Percentiles rank a stretch among this genome's conserved stretches.
Evolutionary conservation across 1,139 yeast genomes (phyloP).

Genomic region (Torulaspora globosa): DNA sequence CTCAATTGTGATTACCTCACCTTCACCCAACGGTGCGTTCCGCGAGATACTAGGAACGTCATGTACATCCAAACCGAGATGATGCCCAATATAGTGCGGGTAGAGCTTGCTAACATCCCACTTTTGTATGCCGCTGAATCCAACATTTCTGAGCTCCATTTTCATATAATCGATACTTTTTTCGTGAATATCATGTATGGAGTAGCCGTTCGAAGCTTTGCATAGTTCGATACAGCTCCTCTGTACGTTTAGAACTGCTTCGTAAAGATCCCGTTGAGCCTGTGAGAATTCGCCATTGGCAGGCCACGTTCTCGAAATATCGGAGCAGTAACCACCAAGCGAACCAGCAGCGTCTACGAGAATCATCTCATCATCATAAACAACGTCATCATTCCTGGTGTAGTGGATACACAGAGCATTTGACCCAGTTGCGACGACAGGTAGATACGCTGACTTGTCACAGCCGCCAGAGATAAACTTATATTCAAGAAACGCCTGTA

Average conservation of each 20-base stretch:
- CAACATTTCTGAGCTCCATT: conserved; percentile 65
- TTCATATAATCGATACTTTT: conserved; percentile 56
- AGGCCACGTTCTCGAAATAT: conserved; percentile 97
- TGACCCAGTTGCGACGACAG: conserved; percentile 92
- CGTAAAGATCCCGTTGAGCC: conserved; percentile 81
- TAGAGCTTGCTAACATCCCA: conserved; percentile 60
- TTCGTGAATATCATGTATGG: conserved; percentile 75
- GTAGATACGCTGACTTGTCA: conserved; percentile 83
- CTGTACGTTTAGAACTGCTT: conserved; percentile 81
- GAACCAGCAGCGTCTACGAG: conserved; percentile 95
- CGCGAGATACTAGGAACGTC: conserved; percentile 66
- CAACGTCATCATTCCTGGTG: conserved; percentile 78
- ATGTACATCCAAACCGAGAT: conserved; percentile 89
- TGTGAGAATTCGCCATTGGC: conserved; percentile 63
- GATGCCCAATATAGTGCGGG: conserved; percentile 96
- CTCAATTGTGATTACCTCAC: conserved; percentile 85
- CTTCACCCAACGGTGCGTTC: conserved; percentile 47
- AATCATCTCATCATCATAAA: conserved; percentile 74
- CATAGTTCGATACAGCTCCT: conserved; percentile 72
- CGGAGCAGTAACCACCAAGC: conserved; percentile 91
- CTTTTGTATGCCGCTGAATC: conserved; percentile 51
- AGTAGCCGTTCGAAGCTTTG: conserved; percentile 42
- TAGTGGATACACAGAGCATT: conserved; percentile 88
- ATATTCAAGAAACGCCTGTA: conserved; percentile 80
- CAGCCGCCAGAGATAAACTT: conserved; percentile 84